Base-by-base conservation (phyloP, 352 stramenopile species). In the Phytophthora hibernalis region DNA sequence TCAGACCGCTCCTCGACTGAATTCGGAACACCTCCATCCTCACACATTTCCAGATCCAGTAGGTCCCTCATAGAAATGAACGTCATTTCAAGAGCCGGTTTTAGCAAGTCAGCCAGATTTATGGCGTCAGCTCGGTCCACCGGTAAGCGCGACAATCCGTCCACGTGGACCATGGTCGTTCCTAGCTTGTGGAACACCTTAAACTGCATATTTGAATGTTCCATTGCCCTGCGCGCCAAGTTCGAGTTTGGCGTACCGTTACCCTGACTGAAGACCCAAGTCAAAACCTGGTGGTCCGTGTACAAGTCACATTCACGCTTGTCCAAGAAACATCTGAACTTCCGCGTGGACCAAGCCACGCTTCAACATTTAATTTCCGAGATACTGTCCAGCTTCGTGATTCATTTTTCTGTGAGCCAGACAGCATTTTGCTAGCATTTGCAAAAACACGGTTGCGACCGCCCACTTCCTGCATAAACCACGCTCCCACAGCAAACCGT, bases 191-290 rank as follows among this genome's bases (percentile, higher is more conserved):
- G 48, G 15, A 42, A 24, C 30, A 55, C 48, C n/a, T 55, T 55
- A 30, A 43, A 55, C 15, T n/a, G 48, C 30, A 55, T 8, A n/a
- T 55, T 26, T 0, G 28, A 55, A 4, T 43, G 28, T n/a, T 55
- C 48, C 52, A 51, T 60, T 1, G 52, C 52, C 38, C 52, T 51
- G 13, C 52, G 24, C 5, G 52, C 52, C n/a, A 60, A 16, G 21
- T 60, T 60, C 1, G 52, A 21, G 26, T 60, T 60, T 1, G 15
- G 15, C 11, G 52, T 51, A 2, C 24, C 5, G 1, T 3, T 54
- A 24, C 20, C 43, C 13, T 47, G 37, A 15, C 12, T n/a, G 4
- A 56, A 56, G 18, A 47, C 31, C 38, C 18, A 56, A 2, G 49
- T 56, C 0, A 55, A 28, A n/a, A 18, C 30, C 8, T 40, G 48